Base-by-base conservation (phyloP, 495 filamentous ascomycete genomes). In the Penicillium angulare region DNA sequence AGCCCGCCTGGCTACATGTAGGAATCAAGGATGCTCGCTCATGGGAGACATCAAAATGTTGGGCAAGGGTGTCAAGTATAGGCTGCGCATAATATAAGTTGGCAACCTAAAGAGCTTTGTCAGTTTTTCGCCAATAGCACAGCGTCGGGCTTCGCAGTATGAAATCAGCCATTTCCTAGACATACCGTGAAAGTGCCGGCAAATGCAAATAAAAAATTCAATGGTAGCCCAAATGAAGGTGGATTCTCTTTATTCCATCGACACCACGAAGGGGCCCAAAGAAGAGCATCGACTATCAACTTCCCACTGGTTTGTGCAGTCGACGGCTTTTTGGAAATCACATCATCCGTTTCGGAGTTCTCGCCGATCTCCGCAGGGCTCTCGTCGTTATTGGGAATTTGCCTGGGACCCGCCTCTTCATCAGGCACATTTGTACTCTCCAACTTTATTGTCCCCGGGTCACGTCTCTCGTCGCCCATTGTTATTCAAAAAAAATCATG, bases 1-100 rank as follows among this genome's bases (percentile, higher is more conserved):
- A 95, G 4, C 89, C 89, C 4, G 86, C 87, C 60, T 95, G 89
- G 63, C 86, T 86, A 6, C 89, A 68, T 0, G 89, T 92, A 9
- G 89, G 88, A 38, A 95, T 78, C 9, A 81, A 66, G 4, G 81
- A 81, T 13, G 79, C 67, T 15, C 65, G 63, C 55, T 84, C 80
- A 41, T 83, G 76, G 13, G 69, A 74, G 32, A 88, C 84, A 46
- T 72, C 21, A 50, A 89, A 88, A 24, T 80, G 79, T 8, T 67
- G 53, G 1, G 86, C 84, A 24, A 89, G 74, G 21, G 78, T 72
- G 61, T 86, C 81, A 10, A 88, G 70, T 43, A 89, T 81, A 0
- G 86, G 83, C 44, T 89, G 85, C 35, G 78, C 81, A 61, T 88
- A 89, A 65, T 89, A 89, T 7, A 89, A 68, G 64, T 87, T 89